phyloP scores from a whole-genome alignment of 148 eudicot genomes.

The Cornus controversa region DNA sequence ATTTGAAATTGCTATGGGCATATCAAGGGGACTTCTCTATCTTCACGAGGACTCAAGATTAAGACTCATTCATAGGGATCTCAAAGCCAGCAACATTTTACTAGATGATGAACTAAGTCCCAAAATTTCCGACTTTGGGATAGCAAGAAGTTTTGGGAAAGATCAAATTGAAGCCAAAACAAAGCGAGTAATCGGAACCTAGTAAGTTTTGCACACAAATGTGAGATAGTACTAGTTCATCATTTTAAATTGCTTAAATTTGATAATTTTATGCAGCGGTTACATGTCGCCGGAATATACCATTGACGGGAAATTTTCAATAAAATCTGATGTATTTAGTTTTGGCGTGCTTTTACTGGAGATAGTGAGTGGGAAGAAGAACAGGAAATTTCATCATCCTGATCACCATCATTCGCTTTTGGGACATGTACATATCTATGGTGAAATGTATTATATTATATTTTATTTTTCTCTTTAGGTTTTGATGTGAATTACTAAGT shows the following conservation, averaged over 20 bases:
- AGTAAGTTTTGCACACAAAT: neutral
- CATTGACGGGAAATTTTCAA: conserved; percentile 5
- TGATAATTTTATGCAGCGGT: neutral
- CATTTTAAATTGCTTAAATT: neutral
- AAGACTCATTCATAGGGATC: neutral
- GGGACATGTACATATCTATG: conserved; percentile 11
- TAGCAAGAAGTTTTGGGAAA: neutral
- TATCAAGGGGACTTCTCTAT: neutral
- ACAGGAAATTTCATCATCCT: neutral
- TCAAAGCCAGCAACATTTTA: neutral
- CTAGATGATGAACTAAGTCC: neutral
- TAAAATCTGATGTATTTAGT: conserved; percentile 13
- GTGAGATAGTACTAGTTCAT: neutral
- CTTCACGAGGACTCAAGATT: neutral
- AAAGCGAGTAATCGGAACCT: conserved; percentile 12
- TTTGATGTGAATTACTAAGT: neutral
- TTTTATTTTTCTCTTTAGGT: no score
- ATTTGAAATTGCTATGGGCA: neutral
- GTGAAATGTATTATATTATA: no score
- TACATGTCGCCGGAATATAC: conserved; percentile 20
- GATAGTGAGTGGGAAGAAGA: conserved; percentile 11
- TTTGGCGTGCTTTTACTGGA: conserved; percentile 11
- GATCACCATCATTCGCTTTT: conserved; percentile 1
- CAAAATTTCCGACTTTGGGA: neutral
- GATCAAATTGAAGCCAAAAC: conserved; percentile 1